Evolutionary conservation across 2,329 filamentous ascomycete genomes (phyloP).

Genomic region (Fusarium anguioides): DNA sequence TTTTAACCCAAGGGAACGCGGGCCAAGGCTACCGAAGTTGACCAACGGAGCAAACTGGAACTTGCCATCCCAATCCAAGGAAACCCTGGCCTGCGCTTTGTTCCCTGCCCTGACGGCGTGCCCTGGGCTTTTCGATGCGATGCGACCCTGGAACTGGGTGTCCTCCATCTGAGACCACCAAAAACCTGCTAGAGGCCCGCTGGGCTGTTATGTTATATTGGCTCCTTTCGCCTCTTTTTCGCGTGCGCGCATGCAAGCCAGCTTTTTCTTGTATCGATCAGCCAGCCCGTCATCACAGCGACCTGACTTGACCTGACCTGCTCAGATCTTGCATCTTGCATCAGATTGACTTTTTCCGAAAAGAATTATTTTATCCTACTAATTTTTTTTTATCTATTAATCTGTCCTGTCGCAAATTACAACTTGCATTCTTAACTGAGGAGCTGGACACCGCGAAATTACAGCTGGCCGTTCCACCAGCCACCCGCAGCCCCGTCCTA

Average conservation of each 20-base stretch:
- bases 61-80: conserved; percentile 27
- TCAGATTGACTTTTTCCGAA: background rate
- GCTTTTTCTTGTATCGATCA: conserved; percentile 28
- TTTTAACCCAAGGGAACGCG: conserved; percentile 20
- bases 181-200: conserved; percentile 36
- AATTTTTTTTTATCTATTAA: background rate
- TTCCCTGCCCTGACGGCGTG: conserved; percentile 11
- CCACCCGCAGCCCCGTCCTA: conserved; percentile 35
- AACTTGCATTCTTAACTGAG: conserved; percentile 1
- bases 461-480: conserved; percentile 36
- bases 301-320: background rate
- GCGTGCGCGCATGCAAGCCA: conserved; percentile 25
- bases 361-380: background rate
- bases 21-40: conserved; percentile 16
- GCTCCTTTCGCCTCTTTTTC: conserved; percentile 34
- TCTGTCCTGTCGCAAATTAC: background rate
- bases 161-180: conserved; percentile 36
- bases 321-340: conserved; percentile 1
- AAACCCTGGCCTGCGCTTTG: conserved; percentile 18
- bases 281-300: conserved; percentile 16
- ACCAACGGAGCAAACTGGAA: conserved; percentile 15
- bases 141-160: conserved; percentile 23
- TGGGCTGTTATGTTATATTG: conserved; percentile 38
- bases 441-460: conserved; percentile 37
- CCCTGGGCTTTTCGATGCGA: conserved; percentile 15